Conservation (phyloP, 129 eudicot species). For the Saussurea involucrata region DNA sequence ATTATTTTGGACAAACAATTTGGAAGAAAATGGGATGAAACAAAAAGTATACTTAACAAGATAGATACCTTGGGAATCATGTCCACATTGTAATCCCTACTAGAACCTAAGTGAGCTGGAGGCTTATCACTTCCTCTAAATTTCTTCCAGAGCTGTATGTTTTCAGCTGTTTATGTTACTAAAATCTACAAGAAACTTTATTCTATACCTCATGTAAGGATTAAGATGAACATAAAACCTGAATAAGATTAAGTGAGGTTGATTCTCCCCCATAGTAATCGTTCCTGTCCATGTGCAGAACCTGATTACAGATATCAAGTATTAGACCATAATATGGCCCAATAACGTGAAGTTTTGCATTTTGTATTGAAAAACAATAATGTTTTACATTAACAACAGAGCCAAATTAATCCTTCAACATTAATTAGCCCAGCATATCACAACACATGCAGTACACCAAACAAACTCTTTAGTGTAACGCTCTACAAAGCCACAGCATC, state of each 20-base stretch:
- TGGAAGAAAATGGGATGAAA: neutral
- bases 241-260: conserved; percentile 89
- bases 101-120: conserved; percentile 90
- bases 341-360: neutral
- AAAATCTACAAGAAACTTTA: conserved; percentile 3
- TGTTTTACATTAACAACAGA: neutral
- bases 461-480: neutral
- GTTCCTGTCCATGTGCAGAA: conserved; percentile 95
- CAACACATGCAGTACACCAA: neutral
- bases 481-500: neutral
- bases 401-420: neutral
- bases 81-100: conserved; percentile 96
- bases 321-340: conserved; percentile 3
- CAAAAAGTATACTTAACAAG: neutral
- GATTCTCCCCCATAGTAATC: conserved; percentile 99
- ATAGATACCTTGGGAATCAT: conserved; percentile 87
- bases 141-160: conserved; percentile 78
- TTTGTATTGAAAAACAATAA: neutral
- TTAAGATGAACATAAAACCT: conserved; percentile 39
- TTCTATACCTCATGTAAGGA: neutral
- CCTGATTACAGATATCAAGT: conserved; percentile 39
- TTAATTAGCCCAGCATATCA: neutral
- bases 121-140: conserved; percentile 94
- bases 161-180: conserved; percentile 6
- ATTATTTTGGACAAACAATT: neutral